Evolutionary conservation across 306 rosid genomes (phyloP).

Genomic region (Rosa persica): DNA sequence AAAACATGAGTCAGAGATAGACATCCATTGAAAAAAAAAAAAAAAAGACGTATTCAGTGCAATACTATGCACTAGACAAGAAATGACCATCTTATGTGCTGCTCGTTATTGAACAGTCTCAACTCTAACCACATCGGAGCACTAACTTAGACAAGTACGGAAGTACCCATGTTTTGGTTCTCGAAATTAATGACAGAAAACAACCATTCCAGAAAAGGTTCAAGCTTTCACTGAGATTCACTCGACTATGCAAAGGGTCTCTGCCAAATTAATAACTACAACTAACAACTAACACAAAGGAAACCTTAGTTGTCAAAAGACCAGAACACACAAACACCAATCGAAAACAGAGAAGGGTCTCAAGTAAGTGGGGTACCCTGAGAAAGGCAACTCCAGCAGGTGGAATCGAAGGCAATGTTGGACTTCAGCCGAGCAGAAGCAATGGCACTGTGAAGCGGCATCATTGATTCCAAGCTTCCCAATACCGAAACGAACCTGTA

Average conservation of each 20-base stretch:
- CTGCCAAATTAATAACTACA: background rate
- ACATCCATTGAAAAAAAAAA: conserved; percentile 22
- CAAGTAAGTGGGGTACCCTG: conserved; percentile 44
- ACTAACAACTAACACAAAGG: conserved; percentile 1
- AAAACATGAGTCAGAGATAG: conserved; percentile 46
- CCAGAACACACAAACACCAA: background rate
- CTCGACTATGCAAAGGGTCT: too few relatives aligned
- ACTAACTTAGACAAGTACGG: background rate
- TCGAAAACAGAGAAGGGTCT: background rate
- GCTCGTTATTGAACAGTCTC: background rate
- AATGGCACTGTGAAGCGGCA: conserved; percentile 83
- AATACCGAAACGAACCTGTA: conserved; percentile 56
- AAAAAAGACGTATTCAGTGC: conserved; percentile 12
- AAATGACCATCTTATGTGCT: background rate
- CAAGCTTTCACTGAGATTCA: background rate
- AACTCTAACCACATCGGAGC: background rate
- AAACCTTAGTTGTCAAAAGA: too few relatives aligned
- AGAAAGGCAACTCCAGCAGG: conserved; percentile 88
- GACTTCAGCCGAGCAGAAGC: conserved; percentile 89
- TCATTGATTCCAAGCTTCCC: conserved; percentile 69
- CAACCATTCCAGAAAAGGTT: background rate
- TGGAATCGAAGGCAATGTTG: conserved; percentile 64
- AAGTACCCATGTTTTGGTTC: background rate
- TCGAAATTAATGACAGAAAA: background rate
- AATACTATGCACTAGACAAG: conserved; percentile 10